Base-by-base conservation (phyloP, 352 stramenopile species). In the Blastocystis sp. region DNA sequence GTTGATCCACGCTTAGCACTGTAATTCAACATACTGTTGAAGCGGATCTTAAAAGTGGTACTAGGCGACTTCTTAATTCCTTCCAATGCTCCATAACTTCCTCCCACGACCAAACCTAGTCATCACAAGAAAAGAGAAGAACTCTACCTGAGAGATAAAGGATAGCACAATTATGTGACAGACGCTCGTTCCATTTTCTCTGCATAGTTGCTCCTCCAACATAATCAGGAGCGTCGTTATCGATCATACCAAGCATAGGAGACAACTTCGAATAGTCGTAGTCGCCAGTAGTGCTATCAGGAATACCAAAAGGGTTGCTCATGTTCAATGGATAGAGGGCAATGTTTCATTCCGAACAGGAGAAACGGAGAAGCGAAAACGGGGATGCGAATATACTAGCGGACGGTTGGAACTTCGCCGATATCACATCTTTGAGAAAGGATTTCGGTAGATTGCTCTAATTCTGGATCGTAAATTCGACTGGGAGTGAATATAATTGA, bases 21-120 rank as follows among this genome's bases (percentile, higher is more conserved):
- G 51, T 83, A 66, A 63, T 83, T 83, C n/a, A 83, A 56, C 49
- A 83, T 83, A 66, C 71, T 83, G 35, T 83, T 83, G 71, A 83
- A 59, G n/a, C 71, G 71, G 51, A 83, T 83, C 32, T 65, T 83
- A 37, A 83, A 51, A 43, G 51, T 56, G 32, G 71, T 11, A 42
- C 71, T 83, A n/a, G 71, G 71, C 27, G 71, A 63, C 43, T 66
- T 66, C 16, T 42, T 27, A 12, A 83, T n/a, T 35, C 71, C 71
- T 56, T 67, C 51, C 19, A 83, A n/a, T 16, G 71, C 43, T 63
- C 71, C 71, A 46, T 83, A 83, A 27, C n/a, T 24, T 24, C 71
- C 51, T 16, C 71, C 71, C 12, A 49, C 32, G 7, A 83, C 35
- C 16, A 83, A 29, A 66, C 71, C 71, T 83, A 65, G 4, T 27